Conservation (phyloP, 192 early-diverging fungal species). For the Coemansia sp. region DNA sequence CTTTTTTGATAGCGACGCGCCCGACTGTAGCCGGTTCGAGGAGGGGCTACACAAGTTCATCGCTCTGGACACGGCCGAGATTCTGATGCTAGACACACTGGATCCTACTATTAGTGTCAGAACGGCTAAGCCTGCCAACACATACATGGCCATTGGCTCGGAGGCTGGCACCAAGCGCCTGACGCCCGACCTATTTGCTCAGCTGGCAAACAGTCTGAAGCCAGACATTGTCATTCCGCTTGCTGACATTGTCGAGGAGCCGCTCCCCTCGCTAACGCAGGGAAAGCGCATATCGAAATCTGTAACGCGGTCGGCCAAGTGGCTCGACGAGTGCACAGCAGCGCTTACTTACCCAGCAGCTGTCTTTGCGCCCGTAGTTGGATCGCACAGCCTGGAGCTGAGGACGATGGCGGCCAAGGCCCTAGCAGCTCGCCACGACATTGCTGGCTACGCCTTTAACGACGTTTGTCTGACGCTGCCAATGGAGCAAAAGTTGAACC, state of each 20-base stretch:
- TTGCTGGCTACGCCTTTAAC: slow-evolving; percentile 42
- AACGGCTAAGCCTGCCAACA: slow-evolving; percentile 24
- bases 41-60: slow-evolving; percentile 32
- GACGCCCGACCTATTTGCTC: slow-evolving; percentile 31
- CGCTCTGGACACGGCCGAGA: slow-evolving; percentile 13
- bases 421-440: slow-evolving; percentile 13
- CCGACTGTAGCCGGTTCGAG: slow-evolving; percentile 7
- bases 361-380: slow-evolving; percentile 48
- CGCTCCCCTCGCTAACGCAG: slow-evolving; percentile 32
- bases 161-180: slow-evolving; percentile 39
- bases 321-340: slow-evolving; percentile 47
- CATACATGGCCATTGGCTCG: slow-evolving; percentile 42
- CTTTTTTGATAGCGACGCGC: slow-evolving; percentile 31
- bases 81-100: slow-evolving; percentile 38
- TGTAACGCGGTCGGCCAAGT: slow-evolving; percentile 32
- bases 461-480: slow-evolving; percentile 33
- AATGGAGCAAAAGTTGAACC: slow-evolving; percentile 25
- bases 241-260: slow-evolving; percentile 45
- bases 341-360: slow-evolving; percentile 15
- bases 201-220: slow-evolving; percentile 20
- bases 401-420: slow-evolving; percentile 28
- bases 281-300: slow-evolving; percentile 53
- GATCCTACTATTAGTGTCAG: slow-evolving; percentile 32
- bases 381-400: slow-evolving; percentile 38
- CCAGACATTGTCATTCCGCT: slow-evolving; percentile 45